Base-by-base conservation (phyloP, 495 filamentous ascomycete species). In the Cenococcum geophilum region DNA sequence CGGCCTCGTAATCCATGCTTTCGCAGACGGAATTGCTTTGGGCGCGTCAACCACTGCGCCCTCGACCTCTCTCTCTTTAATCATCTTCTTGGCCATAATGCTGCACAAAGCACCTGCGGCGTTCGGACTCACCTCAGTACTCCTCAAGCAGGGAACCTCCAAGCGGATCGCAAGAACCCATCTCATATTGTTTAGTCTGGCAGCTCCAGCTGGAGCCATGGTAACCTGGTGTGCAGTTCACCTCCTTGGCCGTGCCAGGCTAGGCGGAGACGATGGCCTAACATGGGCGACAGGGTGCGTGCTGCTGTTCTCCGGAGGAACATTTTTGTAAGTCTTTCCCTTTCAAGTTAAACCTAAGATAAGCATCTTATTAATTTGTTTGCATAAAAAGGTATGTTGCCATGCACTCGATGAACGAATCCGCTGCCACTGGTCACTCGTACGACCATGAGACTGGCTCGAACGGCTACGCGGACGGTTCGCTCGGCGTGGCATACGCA, bases 41-140 rank as follows among this genome's bases (percentile, higher is more conserved):
- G 93, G 93, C 4, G 93, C 93, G 22, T 93, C 89, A 0, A 82
- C 91, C 18, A 91, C 89, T 0, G 81, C 85, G 10, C 59, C 65
- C 1, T 60, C 62, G 16, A 64, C 65, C 43, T 87, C 85, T 16
- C 76, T 97, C 6, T 87, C 84, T 35, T 83, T 96, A 42, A 89
- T 98, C 64, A 89, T 98, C 48, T 98, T 98, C 68, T 69, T 97
- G 21, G 93, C 93, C 5, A 95, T 98, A 60, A 92, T 98, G 88
- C 80, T 97, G 1, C 93, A 98, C 69, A 98, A 98, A 74, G 92
- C 91, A 0, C 93, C 93, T 0, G 95, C 93, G 0, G 93, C 93
- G 0, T 98, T 98, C 73, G 95, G 93, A 1, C 76, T 98, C 20
- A 96, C 92, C 0, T 89, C 89, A 11, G 82, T 97, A 5, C 74